Conservation (phyloP, 148 eudicot genomes). For the Gaultheria prostrata region DNA sequence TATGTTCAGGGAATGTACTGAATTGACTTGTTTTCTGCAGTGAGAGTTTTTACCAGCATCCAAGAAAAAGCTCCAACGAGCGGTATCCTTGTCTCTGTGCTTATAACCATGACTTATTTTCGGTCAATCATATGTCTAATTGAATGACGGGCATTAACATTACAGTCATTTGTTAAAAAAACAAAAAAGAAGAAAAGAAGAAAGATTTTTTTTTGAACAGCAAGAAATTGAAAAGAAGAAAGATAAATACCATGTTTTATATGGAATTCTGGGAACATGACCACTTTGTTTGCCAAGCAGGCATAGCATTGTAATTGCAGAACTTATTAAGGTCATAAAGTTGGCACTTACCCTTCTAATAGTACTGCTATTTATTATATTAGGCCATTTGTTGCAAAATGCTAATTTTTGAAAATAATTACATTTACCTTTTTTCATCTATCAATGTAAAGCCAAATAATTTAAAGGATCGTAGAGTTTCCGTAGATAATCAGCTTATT, state of each 20-base stretch:
- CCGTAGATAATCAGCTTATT: background rate
- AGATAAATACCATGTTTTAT: background rate
- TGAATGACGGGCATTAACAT: background rate
- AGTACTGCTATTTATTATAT: background rate
- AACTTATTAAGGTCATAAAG: background rate
- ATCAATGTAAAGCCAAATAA: background rate
- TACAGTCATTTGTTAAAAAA: background rate
- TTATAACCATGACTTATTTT: background rate
- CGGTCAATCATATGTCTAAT: background rate
- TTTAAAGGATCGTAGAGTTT: background rate
- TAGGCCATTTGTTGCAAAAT: background rate
- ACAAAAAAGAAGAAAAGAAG: no score
- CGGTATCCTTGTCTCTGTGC: constrained; percentile 52
- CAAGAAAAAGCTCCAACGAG: constrained; percentile 94
- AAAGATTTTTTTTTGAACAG: no score
- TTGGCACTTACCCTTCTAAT: background rate
- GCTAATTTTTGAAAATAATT: background rate
- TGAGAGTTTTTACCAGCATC: constrained; percentile 89
- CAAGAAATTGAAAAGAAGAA: no score
- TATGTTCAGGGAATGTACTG: background rate
- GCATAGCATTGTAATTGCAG: background rate
- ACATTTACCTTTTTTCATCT: background rate
- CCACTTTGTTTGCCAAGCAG: background rate
- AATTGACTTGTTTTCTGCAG: constrained; percentile 39
- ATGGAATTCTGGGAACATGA: background rate